A percentile compares a stretch with the other conserved stretches of the same genome.
Evolutionary conservation across 305 asterid genomes (phyloP).

Genomic region (Fraxinus albicans): DNA sequence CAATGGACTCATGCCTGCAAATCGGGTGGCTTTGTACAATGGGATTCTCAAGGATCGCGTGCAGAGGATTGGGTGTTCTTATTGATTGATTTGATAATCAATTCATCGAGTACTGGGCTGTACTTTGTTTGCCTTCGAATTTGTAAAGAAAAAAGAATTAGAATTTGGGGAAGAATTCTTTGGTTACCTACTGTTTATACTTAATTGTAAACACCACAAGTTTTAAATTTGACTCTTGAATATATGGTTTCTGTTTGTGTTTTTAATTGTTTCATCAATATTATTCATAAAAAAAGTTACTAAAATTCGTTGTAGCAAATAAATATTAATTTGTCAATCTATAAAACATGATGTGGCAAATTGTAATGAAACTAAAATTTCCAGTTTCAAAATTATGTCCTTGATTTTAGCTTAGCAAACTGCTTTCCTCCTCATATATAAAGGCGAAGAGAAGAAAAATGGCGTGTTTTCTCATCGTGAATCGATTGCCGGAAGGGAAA

Average conservation of each 20-base stretch:
- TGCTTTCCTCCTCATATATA: neutral
- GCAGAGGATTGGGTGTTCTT: slow-evolving; percentile 19
- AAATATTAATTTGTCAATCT: neutral
- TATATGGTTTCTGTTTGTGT: neutral
- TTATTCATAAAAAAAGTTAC: neutral
- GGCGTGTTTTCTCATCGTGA: neutral
- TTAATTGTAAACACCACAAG: neutral
- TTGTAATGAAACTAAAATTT: neutral
- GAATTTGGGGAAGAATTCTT: neutral
- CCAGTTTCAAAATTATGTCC: neutral
- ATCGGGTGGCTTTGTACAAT: slow-evolving; percentile 66
- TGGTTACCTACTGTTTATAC: neutral
- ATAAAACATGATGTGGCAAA: neutral
- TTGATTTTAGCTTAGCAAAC: neutral
- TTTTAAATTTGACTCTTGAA: neutral
- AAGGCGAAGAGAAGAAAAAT: neutral
- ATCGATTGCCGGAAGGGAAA: slow-evolving; percentile 26
- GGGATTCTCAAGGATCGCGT: slow-evolving; percentile 77
- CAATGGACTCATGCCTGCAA: slow-evolving; percentile 53
- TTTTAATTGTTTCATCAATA: neutral
- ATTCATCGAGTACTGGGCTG: neutral
- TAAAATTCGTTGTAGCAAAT: neutral
- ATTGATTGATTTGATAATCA: neutral
- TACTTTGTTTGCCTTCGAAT: neutral
- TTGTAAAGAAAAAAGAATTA: neutral